Evolutionary conservation across 306 rosid genomes (phyloP), one percentile per base, ranked within the genome.

Genomic region (Ormosia semicastrata): DNA sequence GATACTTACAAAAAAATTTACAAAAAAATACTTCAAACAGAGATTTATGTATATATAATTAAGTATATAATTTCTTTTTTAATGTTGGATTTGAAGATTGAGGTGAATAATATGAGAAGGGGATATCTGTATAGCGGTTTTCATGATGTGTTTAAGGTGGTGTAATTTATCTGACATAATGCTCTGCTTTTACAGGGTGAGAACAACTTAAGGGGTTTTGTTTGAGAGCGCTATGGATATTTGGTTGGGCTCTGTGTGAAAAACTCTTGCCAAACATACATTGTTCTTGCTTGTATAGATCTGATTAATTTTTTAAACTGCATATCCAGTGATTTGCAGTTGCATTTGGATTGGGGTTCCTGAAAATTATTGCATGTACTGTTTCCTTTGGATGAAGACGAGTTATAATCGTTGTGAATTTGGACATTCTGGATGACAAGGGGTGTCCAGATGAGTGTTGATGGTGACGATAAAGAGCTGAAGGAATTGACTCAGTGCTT

Each of bases 371-470:
- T 43, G 83, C 65, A 46, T 84, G 67, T 80, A 82, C 76, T 41
- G 87, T 66, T 83, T 34, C 12, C 66, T 82, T 73, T 80, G 71
- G 71, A 87, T 84, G 86, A 74, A 86, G 90, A 82, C 78, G 77
- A 84, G 52, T 47, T 83, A 82, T 85, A 68, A 29, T 77, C 9
- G 41, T 80, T 83, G 75, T 68, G 74, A 81, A 78, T 72, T 88
- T 68, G 80, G 88, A 72, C 52, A 75, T 78, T 88, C 66, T 83
- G 83, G 87, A 83, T 89, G 87, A 77, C 81, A 75, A 84, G 86
- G 87, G 88, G 81, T 65, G 85, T 54, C 77, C 92, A 76, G 84
- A 91, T 91, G 94, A 87, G 83, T 81, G 80, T 85, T 63, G 83
- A 86, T 85, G 87, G 87, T 1, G 85, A 85, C 47, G 77, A 67